Evolutionary conservation across 768 basidiomycete genomes (phyloP), one percentile per base, ranked within the genome.

Genomic region (Amanita pallidorosea): DNA sequence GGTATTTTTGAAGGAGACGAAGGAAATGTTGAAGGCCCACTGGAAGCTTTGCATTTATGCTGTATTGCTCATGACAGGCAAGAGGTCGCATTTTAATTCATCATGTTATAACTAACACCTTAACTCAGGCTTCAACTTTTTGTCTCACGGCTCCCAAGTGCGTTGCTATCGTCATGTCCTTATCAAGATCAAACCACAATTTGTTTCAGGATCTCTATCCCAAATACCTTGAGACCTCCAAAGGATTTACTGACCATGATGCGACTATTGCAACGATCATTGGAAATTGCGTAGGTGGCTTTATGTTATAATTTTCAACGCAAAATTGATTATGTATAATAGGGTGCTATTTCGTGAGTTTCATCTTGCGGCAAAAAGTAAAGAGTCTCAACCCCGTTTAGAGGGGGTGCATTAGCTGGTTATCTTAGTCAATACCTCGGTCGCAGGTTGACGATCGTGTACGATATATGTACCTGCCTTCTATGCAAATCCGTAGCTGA

Each of bases 1-100:
- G 61, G 62, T 79, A 1, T 96, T 97, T 73, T 31, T 92, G 7
- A 72, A 65, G 47, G 89, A 93, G 64, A 79, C 81, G 0, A 72
- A 75, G 52, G 69, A 67, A 49, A 95, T 94, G 89, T 67, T 94
- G 27, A 88, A 78, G 68, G 64, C 58, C 11, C 88, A 96, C 61
- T 95, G 90, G 91, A 56, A 80, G 11, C 61, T 87, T 31, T 90
- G 86, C 61, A 80, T 93, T 45, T 94, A 93, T 59, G 85, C 86
- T 1, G 75, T 93, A 17, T 67, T 91, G 44, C 74, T 93, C 50
- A 88, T 92, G 86, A 81, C 83, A 1, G 75, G 75, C 73, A 51
- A 7, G 38, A 51, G 23, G 6, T 20, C 35, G 27, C 3, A 5
- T 40, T 22, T 7, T 23, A 41, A 9, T 13, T 33, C 35, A 46